Evolutionary conservation across 2,329 filamentous ascomycete genomes (phyloP).

Genomic region (Verticillium dahliae): DNA sequence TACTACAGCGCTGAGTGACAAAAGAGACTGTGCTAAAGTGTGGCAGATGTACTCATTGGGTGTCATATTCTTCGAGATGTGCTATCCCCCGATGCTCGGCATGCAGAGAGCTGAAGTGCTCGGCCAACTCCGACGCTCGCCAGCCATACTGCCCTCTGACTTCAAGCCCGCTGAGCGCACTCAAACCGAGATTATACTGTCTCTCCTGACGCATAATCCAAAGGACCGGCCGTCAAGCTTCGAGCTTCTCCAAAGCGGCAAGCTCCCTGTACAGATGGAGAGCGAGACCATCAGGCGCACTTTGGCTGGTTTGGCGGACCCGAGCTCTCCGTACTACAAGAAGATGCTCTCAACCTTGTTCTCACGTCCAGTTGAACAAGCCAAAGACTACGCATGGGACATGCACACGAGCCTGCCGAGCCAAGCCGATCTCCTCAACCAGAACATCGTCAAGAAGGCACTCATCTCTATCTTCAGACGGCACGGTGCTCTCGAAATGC

Average conservation of each 20-base stretch:
- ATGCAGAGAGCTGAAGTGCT: conserved; percentile 62
- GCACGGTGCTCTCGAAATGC: conserved; percentile 81
- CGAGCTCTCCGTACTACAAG: conserved; percentile 79
- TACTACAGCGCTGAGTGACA: conserved; percentile 9
- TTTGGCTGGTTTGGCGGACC: conserved; percentile 73
- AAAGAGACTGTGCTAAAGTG: conserved; percentile 7
- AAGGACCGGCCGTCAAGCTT: conserved; percentile 74
- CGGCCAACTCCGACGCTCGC: conserved; percentile 59
- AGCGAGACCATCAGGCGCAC: conserved; percentile 84
- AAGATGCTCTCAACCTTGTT: conserved; percentile 88
- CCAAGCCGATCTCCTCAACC: conserved; percentile 59
- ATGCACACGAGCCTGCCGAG: conserved; percentile 51
- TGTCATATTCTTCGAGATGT: conserved; percentile 99
- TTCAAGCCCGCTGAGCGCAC: conserved; percentile 66
- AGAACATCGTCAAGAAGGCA: conserved; percentile 66
- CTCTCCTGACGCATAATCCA: conserved; percentile 75
- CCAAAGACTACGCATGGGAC: conserved; percentile 77
- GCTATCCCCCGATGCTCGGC: conserved; percentile 55
- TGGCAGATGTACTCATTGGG: conserved; percentile 86
- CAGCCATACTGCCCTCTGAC: conserved; percentile 63
- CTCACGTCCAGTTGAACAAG: conserved; percentile 64
- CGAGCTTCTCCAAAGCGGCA: conserved; percentile 78
- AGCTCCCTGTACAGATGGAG: conserved; percentile 85
- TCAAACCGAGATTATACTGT: conserved; percentile 72
- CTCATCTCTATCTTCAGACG: conserved; percentile 74